phyloP scores from a whole-genome alignment of 2,329 filamentous ascomycete species.

The Pseudogymnoascus destructans region DNA sequence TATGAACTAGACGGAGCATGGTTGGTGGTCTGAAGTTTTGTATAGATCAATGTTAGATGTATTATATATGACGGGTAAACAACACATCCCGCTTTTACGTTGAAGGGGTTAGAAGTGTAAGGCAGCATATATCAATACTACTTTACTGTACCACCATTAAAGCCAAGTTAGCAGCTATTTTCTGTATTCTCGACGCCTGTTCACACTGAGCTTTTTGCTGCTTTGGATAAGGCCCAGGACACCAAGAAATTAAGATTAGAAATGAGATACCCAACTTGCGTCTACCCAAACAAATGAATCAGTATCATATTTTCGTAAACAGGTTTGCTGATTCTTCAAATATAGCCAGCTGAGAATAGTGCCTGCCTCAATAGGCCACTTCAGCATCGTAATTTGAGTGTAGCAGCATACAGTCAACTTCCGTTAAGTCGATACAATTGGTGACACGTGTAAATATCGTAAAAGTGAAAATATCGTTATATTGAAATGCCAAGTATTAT shows the following conservation, averaged over 20 bases:
- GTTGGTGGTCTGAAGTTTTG: conserved; percentile 1
- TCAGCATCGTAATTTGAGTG: too few species aligned
- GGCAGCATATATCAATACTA: not conserved
- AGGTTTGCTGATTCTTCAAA: not conserved
- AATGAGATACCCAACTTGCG: not conserved
- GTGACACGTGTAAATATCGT: too few species aligned
- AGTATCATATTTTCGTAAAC: not conserved
- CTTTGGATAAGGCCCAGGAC: not conserved
- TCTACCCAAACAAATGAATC: not conserved
- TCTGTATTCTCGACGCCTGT: not conserved
- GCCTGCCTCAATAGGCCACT: too few species aligned
- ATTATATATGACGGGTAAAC: conserved; percentile 6
- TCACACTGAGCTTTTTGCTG: not conserved
- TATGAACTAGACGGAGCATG: conserved; percentile 4
- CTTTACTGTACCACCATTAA: not conserved
- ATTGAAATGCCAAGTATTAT: too few species aligned
- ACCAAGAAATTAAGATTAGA: not conserved
- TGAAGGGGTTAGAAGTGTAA: not conserved
- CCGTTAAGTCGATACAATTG: too few species aligned
- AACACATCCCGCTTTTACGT: not conserved
- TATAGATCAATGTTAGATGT: conserved; percentile 6
- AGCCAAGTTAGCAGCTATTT: not conserved
- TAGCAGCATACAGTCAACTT: too few species aligned
- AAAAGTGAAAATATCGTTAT: too few species aligned
- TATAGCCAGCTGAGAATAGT: not conserved